Percentiles rank a stretch among this genome's conserved stretches.
Evolutionary conservation across 1,284 basidiomycete species (phyloP).

Genomic region (Rhodotorula sp.): DNA sequence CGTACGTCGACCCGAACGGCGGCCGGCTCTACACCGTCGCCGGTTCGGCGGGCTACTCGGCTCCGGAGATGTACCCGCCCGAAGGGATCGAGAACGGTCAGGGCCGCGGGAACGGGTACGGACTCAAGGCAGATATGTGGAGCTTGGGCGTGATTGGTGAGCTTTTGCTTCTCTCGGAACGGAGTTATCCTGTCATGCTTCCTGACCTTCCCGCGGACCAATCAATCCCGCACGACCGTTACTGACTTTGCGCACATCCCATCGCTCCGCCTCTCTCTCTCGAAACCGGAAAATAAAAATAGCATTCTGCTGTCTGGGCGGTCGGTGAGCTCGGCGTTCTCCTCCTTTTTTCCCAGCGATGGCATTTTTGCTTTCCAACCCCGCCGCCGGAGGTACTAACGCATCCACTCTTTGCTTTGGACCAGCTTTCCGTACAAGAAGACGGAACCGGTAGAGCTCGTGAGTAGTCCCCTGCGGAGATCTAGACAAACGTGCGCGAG

Average conservation of each 20-base stretch:
- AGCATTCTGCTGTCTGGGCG: conserved; percentile 35
- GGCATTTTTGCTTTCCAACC: no score
- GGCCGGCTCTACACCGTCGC: conserved; percentile 43
- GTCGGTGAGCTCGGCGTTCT: not conserved
- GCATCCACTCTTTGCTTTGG: no score
- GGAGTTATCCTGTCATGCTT: no score
- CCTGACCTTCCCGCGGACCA: no score
- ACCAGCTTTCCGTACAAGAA: conserved; percentile 35
- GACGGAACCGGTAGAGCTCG: conserved; percentile 31
- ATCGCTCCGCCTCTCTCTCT: no score
- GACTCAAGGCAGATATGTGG: conserved; percentile 37
- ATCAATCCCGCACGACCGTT: no score
- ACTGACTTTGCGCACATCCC: no score
- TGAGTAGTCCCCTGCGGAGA: not conserved
- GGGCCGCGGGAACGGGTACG: conserved; percentile 24
- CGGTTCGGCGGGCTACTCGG: conserved; percentile 42
- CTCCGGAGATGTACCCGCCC: conserved; percentile 41
- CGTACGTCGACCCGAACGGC: conserved; percentile 21
- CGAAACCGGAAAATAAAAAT: not conserved
- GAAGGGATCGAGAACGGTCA: conserved; percentile 15
- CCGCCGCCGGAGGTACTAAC: no score
- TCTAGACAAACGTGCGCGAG: not conserved
- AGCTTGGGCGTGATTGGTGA: conserved; percentile 32
- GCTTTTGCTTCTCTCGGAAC: not conserved
- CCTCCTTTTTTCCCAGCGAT: no score